Evolutionary conservation across 2,329 filamentous ascomycete genomes (phyloP), one percentile per base, ranked within the genome.

Genomic region (Amylocarpus encephaloides): DNA sequence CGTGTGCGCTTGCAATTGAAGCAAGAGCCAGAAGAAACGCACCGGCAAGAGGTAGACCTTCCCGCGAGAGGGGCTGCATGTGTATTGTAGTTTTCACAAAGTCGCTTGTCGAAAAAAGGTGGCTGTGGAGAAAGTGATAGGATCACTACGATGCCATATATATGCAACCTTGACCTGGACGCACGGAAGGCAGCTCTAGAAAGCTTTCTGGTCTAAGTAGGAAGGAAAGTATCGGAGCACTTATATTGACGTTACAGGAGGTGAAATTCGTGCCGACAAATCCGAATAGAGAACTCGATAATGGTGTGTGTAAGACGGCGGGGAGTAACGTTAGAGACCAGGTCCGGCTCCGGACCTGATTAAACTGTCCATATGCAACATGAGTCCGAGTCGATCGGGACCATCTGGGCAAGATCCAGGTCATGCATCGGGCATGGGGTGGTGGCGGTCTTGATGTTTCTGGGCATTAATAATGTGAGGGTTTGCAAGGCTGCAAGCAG

Each of bases 1-100:
- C 56, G 19, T 61, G 59, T 44, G 55, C 58, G 30, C 49, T 43
- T 48, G 50, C 58, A 36, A 52, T 40, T n/a, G 54, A 53, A 2
- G 42, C 35, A 42, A 60, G 43, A 40, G 52, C 53, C 30, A 59
- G 49, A 44, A 60, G 52, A 10, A 55, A n/a, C 19, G 38, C 49
- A 46, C 39, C 48, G 30, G 50, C 42, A 26, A 56, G 48, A 33
- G 40, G 30, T 16, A 43, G 33, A 45, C 22, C 36, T 22, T 41
- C 51, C 10, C 16, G 35, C 34, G 42, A 46, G 30, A 29, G 19
- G 16, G 19, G n/a, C 50, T 48, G 51, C 58, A 60, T 60, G 38
- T 38, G 29, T 47, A 33, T 51, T 39, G 32, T 44, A 12, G 16
- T 38, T 34, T 15, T 46, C 16, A 29, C 32, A 43, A 34, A 22